A percentile compares a stretch with the other conserved stretches of the same genome.
phyloP scores from a whole-genome alignment of 139 green algal genomes.

The Picochlorum sp. region DNA sequence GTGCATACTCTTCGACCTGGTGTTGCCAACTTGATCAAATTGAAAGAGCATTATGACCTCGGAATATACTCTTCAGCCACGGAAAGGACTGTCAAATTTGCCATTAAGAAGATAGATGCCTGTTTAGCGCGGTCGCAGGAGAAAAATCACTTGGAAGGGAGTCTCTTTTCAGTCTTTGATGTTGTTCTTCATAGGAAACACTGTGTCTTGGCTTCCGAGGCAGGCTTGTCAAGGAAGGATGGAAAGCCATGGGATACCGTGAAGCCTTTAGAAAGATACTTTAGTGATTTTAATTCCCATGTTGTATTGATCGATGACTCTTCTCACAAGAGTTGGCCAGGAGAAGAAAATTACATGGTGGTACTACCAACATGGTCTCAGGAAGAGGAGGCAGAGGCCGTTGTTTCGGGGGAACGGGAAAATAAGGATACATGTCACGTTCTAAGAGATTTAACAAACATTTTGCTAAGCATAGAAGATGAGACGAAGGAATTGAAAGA shows the following conservation, averaged over 20 bases:
- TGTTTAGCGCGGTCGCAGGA: slow-evolving; percentile 1
- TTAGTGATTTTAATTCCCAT: slow-evolving; percentile 9
- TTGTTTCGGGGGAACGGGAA: not conserved
- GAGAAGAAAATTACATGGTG: slow-evolving; percentile 26
- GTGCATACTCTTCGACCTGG: slow-evolving; percentile 26
- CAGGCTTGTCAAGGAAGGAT: not conserved
- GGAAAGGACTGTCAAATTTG: slow-evolving; percentile 14
- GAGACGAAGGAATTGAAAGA: not conserved
- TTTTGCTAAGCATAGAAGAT: slow-evolving; percentile 3
- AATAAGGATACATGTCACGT: slow-evolving; percentile 2
- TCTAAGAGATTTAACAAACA: slow-evolving; percentile 11
- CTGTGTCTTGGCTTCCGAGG: slow-evolving; percentile 7
- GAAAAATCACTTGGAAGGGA: not conserved
- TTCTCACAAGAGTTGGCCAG: slow-evolving; percentile 23
- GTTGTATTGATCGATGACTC: slow-evolving; percentile 37
- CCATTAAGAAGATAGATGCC: slow-evolving; percentile 15
- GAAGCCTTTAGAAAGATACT: slow-evolving; percentile 33
- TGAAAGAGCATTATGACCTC: slow-evolving; percentile 27
- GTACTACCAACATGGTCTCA: slow-evolving; percentile 20
- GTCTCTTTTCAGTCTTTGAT: slow-evolving; percentile 6
- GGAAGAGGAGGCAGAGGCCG: not conserved
- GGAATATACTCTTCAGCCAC: slow-evolving; percentile 31
- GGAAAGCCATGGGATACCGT: slow-evolving; percentile 39
- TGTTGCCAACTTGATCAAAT: slow-evolving; percentile 21
- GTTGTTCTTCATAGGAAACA: slow-evolving; percentile 13